These are phyloP conservation scores for Dothidotthia symphoricarpi DNA, from an alignment of 2,329 filamentous ascomycete species.

Conservation along the genomic window DNA sequence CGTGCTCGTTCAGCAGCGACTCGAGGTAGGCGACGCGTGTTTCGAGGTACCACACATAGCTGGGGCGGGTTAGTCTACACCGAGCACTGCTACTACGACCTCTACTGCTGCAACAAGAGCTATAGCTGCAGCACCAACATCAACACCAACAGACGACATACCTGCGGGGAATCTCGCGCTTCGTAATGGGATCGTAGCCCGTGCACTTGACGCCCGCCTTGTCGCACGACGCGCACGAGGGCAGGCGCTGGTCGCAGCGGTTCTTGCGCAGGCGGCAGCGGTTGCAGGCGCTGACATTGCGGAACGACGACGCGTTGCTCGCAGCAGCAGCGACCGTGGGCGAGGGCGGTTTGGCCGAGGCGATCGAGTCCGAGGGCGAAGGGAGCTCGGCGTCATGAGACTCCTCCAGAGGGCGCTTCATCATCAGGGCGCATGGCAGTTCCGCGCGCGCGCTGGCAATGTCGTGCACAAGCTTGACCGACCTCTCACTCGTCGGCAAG, in stretches of 20 bases:
- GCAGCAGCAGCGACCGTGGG: conserved; percentile 23
- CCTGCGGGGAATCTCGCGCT: conserved; percentile 87
- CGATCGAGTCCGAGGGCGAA: conserved; percentile 28
- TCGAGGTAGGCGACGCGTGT: conserved; percentile 82
- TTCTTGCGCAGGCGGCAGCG: conserved; percentile 85
- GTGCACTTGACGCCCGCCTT: conserved; percentile 91
- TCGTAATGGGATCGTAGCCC: conserved; percentile 94
- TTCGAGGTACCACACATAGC: conserved; percentile 94
- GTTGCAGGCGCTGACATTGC: conserved; percentile 84
- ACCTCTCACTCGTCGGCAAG: no score
- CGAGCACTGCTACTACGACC: no score
- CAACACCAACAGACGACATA: no score
- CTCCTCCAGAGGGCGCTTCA: conserved; percentile 43
- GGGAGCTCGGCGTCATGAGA: conserved; percentile 34
- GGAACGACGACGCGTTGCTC: conserved; percentile 37
- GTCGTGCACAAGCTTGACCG: no score
- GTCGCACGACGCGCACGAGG: conserved; percentile 86
- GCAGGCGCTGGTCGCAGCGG: conserved; percentile 87
- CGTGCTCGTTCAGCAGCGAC: conserved; percentile 65
- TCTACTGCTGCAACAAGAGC: no score
- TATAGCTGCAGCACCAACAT: no score
- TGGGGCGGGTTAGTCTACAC: no score
- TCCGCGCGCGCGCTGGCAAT: neutral
- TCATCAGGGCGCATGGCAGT: conserved; percentile 40
- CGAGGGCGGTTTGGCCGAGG: conserved; percentile 31